These are phyloP conservation scores for Claviceps maximensis DNA, from an alignment of 2,329 filamentous ascomycete genomes.

Conservation along the genomic window DNA sequence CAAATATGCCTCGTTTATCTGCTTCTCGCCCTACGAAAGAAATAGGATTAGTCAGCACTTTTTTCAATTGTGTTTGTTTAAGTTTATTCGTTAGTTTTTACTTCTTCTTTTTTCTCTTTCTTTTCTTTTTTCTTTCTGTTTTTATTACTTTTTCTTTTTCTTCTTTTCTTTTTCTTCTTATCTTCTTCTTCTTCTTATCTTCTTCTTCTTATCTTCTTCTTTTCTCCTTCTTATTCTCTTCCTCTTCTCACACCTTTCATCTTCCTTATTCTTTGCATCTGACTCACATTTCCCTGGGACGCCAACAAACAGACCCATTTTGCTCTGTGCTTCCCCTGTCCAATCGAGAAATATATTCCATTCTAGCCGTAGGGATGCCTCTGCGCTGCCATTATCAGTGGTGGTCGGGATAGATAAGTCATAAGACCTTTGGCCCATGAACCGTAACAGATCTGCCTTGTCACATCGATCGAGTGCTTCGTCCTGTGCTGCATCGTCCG, in stretches of 20 bases:
- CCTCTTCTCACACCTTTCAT: too few relatives aligned
- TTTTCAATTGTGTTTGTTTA: background rate
- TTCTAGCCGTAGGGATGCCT: slow-evolving; percentile 36
- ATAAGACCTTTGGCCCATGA: slow-evolving; percentile 38
- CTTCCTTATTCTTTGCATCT: background rate
- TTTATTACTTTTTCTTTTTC: background rate
- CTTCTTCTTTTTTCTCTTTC: background rate
- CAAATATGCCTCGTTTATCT: slow-evolving; percentile 42
- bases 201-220: too few relatives aligned
- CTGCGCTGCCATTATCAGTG: slow-evolving; percentile 19
- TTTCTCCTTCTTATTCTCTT: too few relatives aligned
- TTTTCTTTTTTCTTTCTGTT: background rate
- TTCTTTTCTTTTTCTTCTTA: background rate
- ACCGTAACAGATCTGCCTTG: slow-evolving; percentile 34
- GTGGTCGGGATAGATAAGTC: slow-evolving; percentile 27
- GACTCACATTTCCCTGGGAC: slow-evolving; percentile 52
- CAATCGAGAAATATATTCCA: slow-evolving; percentile 59
- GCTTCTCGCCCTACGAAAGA: slow-evolving; percentile 39
- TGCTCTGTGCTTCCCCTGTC: slow-evolving; percentile 56
- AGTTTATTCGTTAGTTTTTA: too few relatives aligned
- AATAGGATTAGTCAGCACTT: background rate
- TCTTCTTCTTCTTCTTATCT: too few relatives aligned
- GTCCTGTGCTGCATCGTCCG: slow-evolving; percentile 11
- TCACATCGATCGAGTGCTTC: slow-evolving; percentile 7
- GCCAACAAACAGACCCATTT: slow-evolving; percentile 38